A percentile compares a stretch with the other conserved stretches of the same genome.
Conservation (phyloP, 345 rosid genomes). For the Adansonia digitata region DNA sequence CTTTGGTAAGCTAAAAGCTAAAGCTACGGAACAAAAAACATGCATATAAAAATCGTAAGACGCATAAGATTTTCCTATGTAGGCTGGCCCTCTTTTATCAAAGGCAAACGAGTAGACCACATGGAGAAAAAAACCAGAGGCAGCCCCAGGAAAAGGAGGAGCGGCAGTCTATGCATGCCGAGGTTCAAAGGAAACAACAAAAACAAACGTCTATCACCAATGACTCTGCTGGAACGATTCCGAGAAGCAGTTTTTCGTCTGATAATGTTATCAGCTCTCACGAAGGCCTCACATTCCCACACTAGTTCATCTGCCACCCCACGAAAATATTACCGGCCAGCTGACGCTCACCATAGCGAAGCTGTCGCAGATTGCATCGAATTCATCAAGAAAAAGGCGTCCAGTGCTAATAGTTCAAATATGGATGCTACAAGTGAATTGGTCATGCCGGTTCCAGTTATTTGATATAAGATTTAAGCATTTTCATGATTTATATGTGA, state of each 20-base stretch:
- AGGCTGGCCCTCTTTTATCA: not conserved
- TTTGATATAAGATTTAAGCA: conserved; percentile 14
- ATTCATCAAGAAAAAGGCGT: conserved; percentile 62
- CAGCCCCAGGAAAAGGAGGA: conserved; percentile 21
- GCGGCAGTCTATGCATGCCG: conserved; percentile 44
- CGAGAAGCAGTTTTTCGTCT: conserved; percentile 58
- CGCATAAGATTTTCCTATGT: not conserved
- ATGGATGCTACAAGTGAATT: conserved; percentile 17
- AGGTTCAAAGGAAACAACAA: conserved; percentile 27
- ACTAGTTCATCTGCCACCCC: conserved; percentile 4
- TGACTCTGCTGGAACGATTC: conserved; percentile 50
- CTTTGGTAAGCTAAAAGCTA: not conserved
- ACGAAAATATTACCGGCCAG: conserved; percentile 7
- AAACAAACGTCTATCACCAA: conserved; percentile 28
- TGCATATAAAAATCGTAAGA: not conserved
- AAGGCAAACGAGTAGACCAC: not conserved
- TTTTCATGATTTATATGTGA: not conserved
- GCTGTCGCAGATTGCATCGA: conserved; percentile 84
- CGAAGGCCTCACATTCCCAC: conserved; percentile 25
- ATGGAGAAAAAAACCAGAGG: conserved; percentile 24
- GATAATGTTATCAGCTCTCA: conserved; percentile 67
- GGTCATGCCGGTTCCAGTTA: conserved; percentile 25
- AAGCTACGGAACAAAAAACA: not conserved
- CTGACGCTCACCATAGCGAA: conserved; percentile 52
- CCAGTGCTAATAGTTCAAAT: not conserved